Evolutionary conservation across 805 yeast genomes (phyloP).

Genomic region (Metschnikowia colocasiae): DNA sequence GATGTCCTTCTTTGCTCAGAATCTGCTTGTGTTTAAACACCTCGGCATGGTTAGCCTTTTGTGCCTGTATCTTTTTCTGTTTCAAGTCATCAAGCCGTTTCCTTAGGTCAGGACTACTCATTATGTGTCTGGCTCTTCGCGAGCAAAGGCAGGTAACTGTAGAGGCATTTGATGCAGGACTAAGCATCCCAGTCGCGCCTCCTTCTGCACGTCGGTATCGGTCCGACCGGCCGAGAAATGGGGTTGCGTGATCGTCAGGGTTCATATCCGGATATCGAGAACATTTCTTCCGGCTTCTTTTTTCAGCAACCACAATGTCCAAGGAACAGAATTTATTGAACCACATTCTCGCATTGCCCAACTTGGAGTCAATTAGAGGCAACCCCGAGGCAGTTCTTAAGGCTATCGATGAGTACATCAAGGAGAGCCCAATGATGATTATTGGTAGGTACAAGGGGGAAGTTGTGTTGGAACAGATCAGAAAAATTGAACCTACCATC

Average conservation of each 20-base stretch:
- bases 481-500: conserved; percentile 21
- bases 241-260: conserved; percentile 6
- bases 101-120: conserved; percentile 1
- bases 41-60: conserved; percentile 7
- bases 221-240: conserved; percentile 3
- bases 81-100: conserved; percentile 9
- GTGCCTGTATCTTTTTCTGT: conserved; percentile 7
- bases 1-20: neutral
- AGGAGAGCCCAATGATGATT: conserved; percentile 24
- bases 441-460: conserved; percentile 32
- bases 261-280: neutral
- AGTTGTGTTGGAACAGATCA: conserved; percentile 23
- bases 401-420: conserved; percentile 27
- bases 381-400: conserved; percentile 31
- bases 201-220: neutral
- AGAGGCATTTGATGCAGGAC: neutral
- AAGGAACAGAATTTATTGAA: conserved; percentile 28
- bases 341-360: conserved; percentile 23
- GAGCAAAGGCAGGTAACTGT: neutral
- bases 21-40: conserved; percentile 2
- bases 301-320: neutral
- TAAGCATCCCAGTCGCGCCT: neutral
- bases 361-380: conserved; percentile 23
- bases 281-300: neutral
- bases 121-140: neutral